A percentile compares a stretch with the other conserved stretches of the same genome.
These are phyloP conservation scores for Rubroshorea leprosula DNA, from an alignment of 345 rosid genomes.

Conservation along the genomic window DNA sequence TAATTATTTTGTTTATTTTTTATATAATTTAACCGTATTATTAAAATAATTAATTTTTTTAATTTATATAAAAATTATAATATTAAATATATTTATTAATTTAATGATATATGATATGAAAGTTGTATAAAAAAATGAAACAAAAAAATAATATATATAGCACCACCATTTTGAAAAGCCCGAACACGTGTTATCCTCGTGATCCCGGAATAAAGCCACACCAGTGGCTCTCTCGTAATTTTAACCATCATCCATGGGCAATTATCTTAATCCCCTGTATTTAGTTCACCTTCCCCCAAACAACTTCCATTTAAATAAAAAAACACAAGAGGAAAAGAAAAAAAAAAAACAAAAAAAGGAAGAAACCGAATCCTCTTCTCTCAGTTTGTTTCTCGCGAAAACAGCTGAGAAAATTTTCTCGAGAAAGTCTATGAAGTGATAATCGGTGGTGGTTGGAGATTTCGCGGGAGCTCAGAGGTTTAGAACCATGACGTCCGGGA, in stretches of 20 bases:
- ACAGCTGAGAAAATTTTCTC: constrained; percentile 3
- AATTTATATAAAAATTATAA: too few species aligned
- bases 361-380: constrained; percentile 17
- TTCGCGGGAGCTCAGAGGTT: neutral
- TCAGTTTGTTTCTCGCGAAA: constrained; percentile 18
- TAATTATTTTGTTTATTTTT: too few species aligned
- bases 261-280: neutral
- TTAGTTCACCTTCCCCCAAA: constrained; percentile 25
- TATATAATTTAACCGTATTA: too few species aligned
- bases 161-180: constrained; percentile 35
- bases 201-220: constrained; percentile 28
- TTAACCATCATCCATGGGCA: constrained; percentile 8
- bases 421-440: neutral
- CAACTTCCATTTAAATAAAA: constrained; percentile 14
- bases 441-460: neutral
- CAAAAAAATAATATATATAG: too few species aligned
- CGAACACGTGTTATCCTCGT: constrained; percentile 62
- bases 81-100: too few species aligned
- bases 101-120: too few species aligned
- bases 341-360: neutral
- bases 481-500: constrained; percentile 68
- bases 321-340: neutral
- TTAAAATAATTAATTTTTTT: too few species aligned
- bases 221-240: constrained; percentile 35
- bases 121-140: too few species aligned